A percentile compares a stretch with the other conserved stretches of the same genome.
phyloP scores from a whole-genome alignment of 495 filamentous ascomycete genomes.

The Aspergillus sclerotioniger region DNA sequence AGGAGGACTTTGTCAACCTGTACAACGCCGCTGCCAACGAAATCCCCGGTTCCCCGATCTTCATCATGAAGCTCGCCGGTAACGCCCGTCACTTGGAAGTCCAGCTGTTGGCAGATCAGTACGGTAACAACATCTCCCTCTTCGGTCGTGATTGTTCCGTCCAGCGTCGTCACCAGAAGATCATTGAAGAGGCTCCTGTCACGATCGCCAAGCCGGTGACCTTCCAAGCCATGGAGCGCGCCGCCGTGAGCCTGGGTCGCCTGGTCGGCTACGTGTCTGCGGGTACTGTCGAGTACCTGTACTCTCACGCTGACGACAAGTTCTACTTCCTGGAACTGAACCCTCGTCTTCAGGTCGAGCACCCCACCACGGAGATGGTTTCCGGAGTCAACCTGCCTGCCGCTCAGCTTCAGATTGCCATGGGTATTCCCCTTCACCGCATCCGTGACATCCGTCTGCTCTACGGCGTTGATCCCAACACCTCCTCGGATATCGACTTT shows the following conservation, averaged over 20 bases:
- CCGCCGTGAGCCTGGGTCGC: constrained; percentile 87
- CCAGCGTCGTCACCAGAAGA: constrained; percentile 98
- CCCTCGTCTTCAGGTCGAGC: constrained; percentile 97
- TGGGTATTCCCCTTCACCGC: constrained; percentile 95
- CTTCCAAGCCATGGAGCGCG: constrained; percentile 95
- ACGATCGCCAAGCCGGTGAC: constrained; percentile 87
- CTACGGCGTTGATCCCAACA: constrained; percentile 91
- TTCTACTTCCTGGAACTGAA: constrained; percentile 99
- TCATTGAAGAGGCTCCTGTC: constrained; percentile 98
- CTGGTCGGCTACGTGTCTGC: constrained; percentile 98
- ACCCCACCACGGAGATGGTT: constrained; percentile 99
- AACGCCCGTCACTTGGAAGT: constrained; percentile 97
- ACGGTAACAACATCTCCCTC: constrained; percentile 98
- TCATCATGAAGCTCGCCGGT: constrained; percentile 99
- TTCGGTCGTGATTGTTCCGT: constrained; percentile 99
- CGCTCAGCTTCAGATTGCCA: constrained; percentile 96
- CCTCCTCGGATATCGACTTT: constrained; percentile 88
- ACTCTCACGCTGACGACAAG: constrained; percentile 96
- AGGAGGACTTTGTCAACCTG: constrained; percentile 77
- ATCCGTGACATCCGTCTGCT: constrained; percentile 94
- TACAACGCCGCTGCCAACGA: constrained; percentile 96
- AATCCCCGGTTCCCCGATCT: constrained; percentile 98
- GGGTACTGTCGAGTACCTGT: constrained; percentile 98
- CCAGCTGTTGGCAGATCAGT: constrained; percentile 95
- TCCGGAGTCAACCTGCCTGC: constrained; percentile 96